These are phyloP conservation scores for Kwoniella shivajii DNA, from an alignment of 1,284 basidiomycete species.

Conservation along the genomic window DNA sequence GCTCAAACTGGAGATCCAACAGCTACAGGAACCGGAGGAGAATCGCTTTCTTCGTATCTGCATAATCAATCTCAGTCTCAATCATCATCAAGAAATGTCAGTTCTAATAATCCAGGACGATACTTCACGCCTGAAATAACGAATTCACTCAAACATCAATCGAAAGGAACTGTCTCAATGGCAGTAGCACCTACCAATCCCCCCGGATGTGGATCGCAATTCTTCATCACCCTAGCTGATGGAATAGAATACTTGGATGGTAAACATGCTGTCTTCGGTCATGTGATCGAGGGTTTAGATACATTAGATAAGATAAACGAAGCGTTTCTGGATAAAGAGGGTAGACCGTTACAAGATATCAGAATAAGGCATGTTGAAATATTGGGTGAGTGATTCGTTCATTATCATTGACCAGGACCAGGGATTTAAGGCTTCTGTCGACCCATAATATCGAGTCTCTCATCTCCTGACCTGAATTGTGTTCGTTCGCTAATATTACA, in stretches of 20 bases:
- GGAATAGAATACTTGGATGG: conserved; percentile 93
- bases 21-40: conserved; percentile 91
- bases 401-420: background rate
- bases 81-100: conserved; percentile 2
- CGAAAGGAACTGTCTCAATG: conserved; percentile 93
- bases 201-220: conserved; percentile 85
- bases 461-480: no score
- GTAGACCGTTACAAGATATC: conserved; percentile 88
- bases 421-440: no score
- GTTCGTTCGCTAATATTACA: no score
- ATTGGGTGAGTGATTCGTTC: conserved; percentile 64
- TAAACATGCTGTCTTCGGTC: conserved; percentile 93
- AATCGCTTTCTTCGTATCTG: conserved; percentile 73
- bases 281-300: conserved; percentile 91
- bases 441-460: no score
- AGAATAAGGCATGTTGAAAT: conserved; percentile 90
- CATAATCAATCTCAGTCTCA: conserved; percentile 59
- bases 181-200: conserved; percentile 73
- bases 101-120: conserved; percentile 56
- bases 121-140: conserved; percentile 87
- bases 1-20: conserved; percentile 93
- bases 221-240: conserved; percentile 91
- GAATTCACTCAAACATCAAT: conserved; percentile 73
- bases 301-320: conserved; percentile 92
- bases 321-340: conserved; percentile 82